Base-by-base conservation (phyloP, 768 basidiomycete species). In the Trichaptum fuscoviolaceum region DNA sequence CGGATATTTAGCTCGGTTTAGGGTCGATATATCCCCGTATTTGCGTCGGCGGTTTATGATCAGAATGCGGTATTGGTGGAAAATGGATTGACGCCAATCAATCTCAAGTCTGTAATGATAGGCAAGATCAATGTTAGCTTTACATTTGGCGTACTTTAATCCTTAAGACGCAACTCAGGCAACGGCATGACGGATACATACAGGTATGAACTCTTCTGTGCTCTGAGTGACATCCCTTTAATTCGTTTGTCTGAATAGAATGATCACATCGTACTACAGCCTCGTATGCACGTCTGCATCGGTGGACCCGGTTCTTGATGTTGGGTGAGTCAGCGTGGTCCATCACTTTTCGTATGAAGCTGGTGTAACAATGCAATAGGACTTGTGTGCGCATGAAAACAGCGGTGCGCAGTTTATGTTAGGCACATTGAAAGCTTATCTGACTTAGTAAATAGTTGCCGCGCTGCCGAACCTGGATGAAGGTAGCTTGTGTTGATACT, bases 11-110 rank as follows among this genome's bases (percentile, higher is more conserved):
- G 12, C 6, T 62, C 27, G 63, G 20, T 30, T 18, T 24, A 89
- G 89, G 88, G 89, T 6, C 84, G 87, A 12, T 90, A 91, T 71
- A 78, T 91, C 0, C 90, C 88, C 0, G 77, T 90, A 1, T 94
- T 94, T 68, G 92, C 91, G 0, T 83, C 89, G 18, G 87, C 88
- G 35, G 86, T 94, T 12, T 84, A 87, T 62, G 92, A 94, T 75
- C 85, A 88, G 70, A 93, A 95, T 73, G 70, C 75, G 61, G 73
- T 79, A 30, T 79, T 89, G 10, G 74, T 79, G 57, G 74, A 81
- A n/a, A 83, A 73, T 18, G 88, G 81, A 67, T 83, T 75, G 70
- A 80, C 69, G 70, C 76, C 80, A 2, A 79, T 93, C 69, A 92
- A 93, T 73, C 78, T 94, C 5, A 77, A 84, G 65, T 88, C 85